phyloP scores from a whole-genome alignment of 306 rosid genomes.

The Cicer judaicum region DNA sequence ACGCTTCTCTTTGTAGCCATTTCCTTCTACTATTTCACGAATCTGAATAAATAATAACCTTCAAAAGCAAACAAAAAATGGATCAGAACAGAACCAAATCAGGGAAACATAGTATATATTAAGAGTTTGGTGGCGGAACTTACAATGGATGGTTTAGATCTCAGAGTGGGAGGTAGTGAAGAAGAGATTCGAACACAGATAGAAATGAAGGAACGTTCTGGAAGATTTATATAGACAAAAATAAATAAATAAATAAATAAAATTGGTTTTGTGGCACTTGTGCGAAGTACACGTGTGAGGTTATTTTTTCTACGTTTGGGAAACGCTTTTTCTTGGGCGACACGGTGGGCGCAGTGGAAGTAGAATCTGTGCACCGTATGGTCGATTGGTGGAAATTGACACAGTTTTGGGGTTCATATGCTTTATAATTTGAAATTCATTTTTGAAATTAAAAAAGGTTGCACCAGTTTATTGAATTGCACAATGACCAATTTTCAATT shows the following conservation, averaged over 20 bases:
- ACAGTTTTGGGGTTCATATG: too few relatives aligned
- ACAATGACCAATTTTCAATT: too few relatives aligned
- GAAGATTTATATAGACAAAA: constrained; percentile 35
- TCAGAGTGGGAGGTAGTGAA: background rate
- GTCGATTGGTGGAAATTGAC: background rate
- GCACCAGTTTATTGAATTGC: too few relatives aligned
- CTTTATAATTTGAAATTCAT: too few relatives aligned
- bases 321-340: constrained; percentile 24
- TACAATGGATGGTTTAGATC: constrained; percentile 23
- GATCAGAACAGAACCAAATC: constrained; percentile 4
- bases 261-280: background rate
- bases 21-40: background rate
- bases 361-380: constrained; percentile 39
- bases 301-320: background rate
- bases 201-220: background rate
- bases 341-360: constrained; percentile 37
- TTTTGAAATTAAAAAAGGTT: too few relatives aligned
- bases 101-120: background rate
- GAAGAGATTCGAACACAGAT: background rate
- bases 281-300: constrained; percentile 39
- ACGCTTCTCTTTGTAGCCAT: constrained; percentile 97
- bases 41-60: constrained; percentile 29
- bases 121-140: constrained; percentile 20
- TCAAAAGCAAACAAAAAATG: constrained; percentile 3
- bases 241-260: too few relatives aligned